Conservation (phyloP, 441 rosid genomes). For the Daphne laureola region DNA sequence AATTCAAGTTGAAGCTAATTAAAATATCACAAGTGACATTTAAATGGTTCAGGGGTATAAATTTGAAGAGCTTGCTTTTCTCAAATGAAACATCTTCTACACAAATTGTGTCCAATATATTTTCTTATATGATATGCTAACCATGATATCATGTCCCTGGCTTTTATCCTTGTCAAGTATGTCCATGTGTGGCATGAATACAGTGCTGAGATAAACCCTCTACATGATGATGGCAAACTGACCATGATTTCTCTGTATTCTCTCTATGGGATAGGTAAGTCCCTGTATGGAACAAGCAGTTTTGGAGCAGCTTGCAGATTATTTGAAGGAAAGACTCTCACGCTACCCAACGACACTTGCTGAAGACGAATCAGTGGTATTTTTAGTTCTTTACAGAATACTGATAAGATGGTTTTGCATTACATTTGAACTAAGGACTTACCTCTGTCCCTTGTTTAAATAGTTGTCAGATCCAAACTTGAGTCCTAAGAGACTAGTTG, state of each 20-base stretch:
- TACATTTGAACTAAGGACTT: not conserved
- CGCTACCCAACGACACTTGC: slow-evolving; percentile 70
- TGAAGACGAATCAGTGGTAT: slow-evolving; percentile 78
- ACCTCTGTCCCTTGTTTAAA: slow-evolving; percentile 4
- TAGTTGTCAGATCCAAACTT: slow-evolving; percentile 68
- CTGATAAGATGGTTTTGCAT: slow-evolving; percentile 6
- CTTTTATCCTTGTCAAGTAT: too few species aligned
- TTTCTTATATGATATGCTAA: too few species aligned
- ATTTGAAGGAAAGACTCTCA: slow-evolving; percentile 60
- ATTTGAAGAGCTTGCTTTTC: too few species aligned
- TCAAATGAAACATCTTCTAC: too few species aligned
- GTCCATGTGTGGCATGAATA: too few species aligned
- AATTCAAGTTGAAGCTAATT: too few species aligned
- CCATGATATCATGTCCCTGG: too few species aligned
- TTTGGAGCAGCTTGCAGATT: slow-evolving; percentile 77
- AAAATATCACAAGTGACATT: too few species aligned
- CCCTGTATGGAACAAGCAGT: slow-evolving; percentile 93
- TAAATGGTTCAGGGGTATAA: too few species aligned
- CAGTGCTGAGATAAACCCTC: too few species aligned
- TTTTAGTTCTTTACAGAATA: slow-evolving; percentile 9
- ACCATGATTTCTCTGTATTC: slow-evolving; percentile 8
- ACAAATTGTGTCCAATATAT: too few species aligned
- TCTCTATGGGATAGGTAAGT: slow-evolving; percentile 51
- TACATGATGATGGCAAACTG: too few species aligned
- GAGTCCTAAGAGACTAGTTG: slow-evolving; percentile 81